Evolutionary conservation across 805 yeast genomes (phyloP).

Genomic region (Cyberlindnera meyerae): DNA sequence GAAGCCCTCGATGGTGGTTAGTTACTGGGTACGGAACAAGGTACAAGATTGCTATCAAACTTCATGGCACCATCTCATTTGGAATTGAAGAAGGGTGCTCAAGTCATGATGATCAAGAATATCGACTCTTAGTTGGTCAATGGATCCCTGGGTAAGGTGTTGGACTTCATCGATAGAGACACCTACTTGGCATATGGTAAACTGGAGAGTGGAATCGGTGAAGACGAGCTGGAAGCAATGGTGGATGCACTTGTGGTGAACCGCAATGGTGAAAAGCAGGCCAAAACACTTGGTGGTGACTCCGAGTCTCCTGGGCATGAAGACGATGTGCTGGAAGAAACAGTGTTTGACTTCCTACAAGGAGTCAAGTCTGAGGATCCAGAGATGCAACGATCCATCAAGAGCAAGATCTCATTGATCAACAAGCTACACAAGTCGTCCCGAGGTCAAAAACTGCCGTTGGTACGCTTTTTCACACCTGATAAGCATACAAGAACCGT

Average conservation of each 20-base stretch:
- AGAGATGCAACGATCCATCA: slow-evolving; percentile 30
- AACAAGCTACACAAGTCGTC: slow-evolving; percentile 41
- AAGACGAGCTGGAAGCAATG: slow-evolving; percentile 1
- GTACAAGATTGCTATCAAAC: slow-evolving; percentile 44
- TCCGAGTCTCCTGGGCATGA: not conserved
- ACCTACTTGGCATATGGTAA: slow-evolving; percentile 39
- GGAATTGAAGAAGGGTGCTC: slow-evolving; percentile 63
- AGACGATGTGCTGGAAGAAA: slow-evolving; percentile 33
- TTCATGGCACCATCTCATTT: slow-evolving; percentile 59
- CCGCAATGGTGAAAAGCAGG: not conserved
- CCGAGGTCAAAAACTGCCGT: slow-evolving; percentile 52
- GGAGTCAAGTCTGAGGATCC: slow-evolving; percentile 24
- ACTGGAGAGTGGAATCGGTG: slow-evolving; percentile 21
- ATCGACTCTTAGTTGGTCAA: slow-evolving; percentile 68
- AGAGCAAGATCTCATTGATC: slow-evolving; percentile 44
- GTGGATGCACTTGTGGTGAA: not conserved
- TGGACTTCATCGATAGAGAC: slow-evolving; percentile 50
- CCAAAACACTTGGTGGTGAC: not conserved
- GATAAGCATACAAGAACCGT: slow-evolving; percentile 74
- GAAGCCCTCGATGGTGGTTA: slow-evolving; percentile 54
- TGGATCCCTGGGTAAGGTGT: slow-evolving; percentile 70
- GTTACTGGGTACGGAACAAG: slow-evolving; percentile 34
- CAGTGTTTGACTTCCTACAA: slow-evolving; percentile 45
- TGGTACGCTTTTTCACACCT: slow-evolving; percentile 69
- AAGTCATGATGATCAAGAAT: slow-evolving; percentile 79